Conservation (phyloP, 108 stramenopile genomes). For the Cyclostephanos invisitatus region DNA sequence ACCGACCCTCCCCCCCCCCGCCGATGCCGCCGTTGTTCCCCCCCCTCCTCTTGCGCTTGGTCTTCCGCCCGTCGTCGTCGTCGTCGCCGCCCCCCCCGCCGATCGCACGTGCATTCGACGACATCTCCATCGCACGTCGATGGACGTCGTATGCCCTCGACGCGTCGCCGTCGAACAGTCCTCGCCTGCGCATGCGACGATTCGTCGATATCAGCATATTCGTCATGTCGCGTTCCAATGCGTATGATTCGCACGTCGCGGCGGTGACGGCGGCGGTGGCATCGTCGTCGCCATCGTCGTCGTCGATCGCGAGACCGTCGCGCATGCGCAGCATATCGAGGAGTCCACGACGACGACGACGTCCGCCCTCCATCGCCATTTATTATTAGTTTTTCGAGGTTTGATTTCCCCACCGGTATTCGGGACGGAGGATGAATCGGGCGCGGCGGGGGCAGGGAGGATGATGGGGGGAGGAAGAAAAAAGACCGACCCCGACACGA, state of each 20-base stretch:
- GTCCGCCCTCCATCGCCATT: no score
- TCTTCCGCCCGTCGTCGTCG: not conserved
- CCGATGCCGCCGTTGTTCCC: slow-evolving; percentile 11
- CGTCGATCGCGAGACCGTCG: slow-evolving; percentile 11
- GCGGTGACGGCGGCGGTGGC: not conserved
- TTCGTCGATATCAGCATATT: not conserved
- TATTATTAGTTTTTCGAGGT: no score
- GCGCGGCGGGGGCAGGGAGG: no score
- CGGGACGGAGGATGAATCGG: no score
- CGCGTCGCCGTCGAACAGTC: slow-evolving; percentile 14
- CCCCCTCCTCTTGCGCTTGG: not conserved
- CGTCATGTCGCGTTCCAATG: slow-evolving; percentile 15
- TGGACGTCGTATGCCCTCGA: not conserved
- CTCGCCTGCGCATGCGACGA: slow-evolving; percentile 18
- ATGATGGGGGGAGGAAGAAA: no score
- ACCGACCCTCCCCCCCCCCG: not conserved
- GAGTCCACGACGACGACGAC: no score
- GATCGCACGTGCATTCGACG: no score
- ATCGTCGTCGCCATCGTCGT: not conserved
- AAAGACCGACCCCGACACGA: no score
- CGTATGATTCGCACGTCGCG: not conserved
- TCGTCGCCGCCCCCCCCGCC: not conserved
- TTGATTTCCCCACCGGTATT: no score
- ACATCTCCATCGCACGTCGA: no score
- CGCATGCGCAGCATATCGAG: slow-evolving; percentile 28